Conservation (phyloP, 495 filamentous ascomycete species). For the Penicillium turbatum region DNA sequence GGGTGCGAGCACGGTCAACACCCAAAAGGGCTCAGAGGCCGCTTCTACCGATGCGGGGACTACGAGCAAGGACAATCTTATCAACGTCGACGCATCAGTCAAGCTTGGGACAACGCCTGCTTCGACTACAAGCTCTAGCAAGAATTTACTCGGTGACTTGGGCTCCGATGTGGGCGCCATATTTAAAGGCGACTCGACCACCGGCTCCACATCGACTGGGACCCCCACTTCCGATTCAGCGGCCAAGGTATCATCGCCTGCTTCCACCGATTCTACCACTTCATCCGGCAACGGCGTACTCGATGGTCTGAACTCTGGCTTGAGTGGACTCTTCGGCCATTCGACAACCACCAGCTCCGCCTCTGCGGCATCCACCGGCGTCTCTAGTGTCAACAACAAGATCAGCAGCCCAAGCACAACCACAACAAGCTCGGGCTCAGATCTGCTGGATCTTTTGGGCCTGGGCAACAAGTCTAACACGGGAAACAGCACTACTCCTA, state of each 20-base stretch:
- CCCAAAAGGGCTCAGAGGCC: slow-evolving; percentile 1
- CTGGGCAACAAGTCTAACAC: slow-evolving; percentile 6
- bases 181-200: not conserved
- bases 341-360: slow-evolving; percentile 9
- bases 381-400: slow-evolving; percentile 1
- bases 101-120: not conserved
- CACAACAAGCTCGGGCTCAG: slow-evolving; percentile 1
- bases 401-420: not conserved
- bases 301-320: not conserved
- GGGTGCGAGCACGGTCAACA: slow-evolving; percentile 6
- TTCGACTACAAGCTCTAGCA: not conserved
- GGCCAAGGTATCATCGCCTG: slow-evolving; percentile 5
- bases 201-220: not conserved
- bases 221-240: not conserved
- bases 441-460: slow-evolving; percentile 4
- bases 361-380: slow-evolving; percentile 1
- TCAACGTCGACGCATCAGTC: not conserved
- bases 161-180: not conserved
- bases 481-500: slow-evolving; percentile 6
- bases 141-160: slow-evolving; percentile 2
- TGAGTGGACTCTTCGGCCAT: not conserved
- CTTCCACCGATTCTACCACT: slow-evolving; percentile 10
- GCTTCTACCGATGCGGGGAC: slow-evolving; percentile 12
- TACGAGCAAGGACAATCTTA: slow-evolving; percentile 3
- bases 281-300: not conserved